A percentile compares a stretch with the other conserved stretches of the same genome.
These are phyloP conservation scores for Apostasia ramifera DNA, from an alignment of 106 monocot genomes.

Conservation along the genomic window DNA sequence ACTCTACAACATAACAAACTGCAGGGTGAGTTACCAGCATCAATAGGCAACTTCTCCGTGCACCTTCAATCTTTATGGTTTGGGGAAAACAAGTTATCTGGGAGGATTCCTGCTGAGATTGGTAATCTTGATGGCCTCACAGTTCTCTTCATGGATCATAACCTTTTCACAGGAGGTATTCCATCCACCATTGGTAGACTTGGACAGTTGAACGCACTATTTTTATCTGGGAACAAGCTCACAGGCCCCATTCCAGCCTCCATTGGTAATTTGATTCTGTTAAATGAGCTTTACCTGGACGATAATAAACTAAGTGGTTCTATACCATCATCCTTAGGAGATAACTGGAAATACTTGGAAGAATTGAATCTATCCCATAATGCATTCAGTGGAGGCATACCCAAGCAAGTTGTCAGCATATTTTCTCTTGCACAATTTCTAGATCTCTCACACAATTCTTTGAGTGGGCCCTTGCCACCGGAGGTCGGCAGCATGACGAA, in stretches of 20 bases:
- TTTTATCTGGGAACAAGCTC: conserved; percentile 20
- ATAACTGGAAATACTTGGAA: conserved; percentile 10
- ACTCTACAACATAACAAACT: conserved; percentile 7
- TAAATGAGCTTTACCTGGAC: conserved; percentile 4
- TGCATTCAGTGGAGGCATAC: conserved; percentile 20
- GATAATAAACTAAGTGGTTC: conserved; percentile 17
- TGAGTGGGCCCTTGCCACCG: conserved; percentile 19
- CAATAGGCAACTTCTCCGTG: conserved; percentile 17
- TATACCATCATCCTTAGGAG: conserved; percentile 14
- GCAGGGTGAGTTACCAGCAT: conserved; percentile 8
- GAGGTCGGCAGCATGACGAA: conserved; percentile 25
- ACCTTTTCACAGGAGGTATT: conserved; percentile 15
- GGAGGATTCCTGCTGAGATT: conserved; percentile 22
- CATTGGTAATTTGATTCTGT: conserved; percentile 19
- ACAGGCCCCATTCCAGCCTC: conserved; percentile 26
- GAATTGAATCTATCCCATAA: conserved; percentile 16
- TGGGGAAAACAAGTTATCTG: conserved; percentile 17
- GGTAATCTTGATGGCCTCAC: conserved; percentile 8
- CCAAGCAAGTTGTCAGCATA: conserved; percentile 17
- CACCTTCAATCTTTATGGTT: conserved; percentile 9
- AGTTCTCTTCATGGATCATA: conserved; percentile 4
- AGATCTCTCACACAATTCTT: conserved; percentile 20
- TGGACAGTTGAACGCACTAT: conserved; percentile 2
- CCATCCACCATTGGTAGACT: conserved; percentile 15
- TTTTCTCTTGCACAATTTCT: conserved; percentile 13